Evolutionary conservation across 306 rosid genomes (phyloP).

Genomic region (Citrullus mucosospermus): DNA sequence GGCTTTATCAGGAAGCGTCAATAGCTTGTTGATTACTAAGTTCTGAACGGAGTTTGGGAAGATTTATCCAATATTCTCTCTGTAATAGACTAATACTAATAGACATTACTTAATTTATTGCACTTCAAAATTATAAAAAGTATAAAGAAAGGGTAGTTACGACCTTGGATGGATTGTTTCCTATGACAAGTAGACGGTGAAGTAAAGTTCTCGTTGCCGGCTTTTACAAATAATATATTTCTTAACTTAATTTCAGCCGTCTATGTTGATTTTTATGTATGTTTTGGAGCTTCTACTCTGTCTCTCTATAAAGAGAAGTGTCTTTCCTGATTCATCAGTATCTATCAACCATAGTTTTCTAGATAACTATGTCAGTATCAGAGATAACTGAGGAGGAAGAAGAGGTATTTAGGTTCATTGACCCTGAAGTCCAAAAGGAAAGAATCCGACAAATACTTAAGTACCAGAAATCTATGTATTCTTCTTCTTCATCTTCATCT

Average conservation of each 20-base stretch:
- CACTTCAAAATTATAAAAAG: background rate
- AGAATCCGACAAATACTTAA: constrained; percentile 40
- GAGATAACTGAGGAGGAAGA: constrained; percentile 45
- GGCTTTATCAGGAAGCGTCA: background rate
- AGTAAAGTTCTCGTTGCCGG: constrained; percentile 37
- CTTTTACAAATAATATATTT: constrained; percentile 13
- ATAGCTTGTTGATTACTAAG: background rate
- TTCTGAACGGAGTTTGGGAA: background rate
- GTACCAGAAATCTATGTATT: constrained; percentile 42
- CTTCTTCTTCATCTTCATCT: constrained; percentile 16
- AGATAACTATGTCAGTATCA: background rate
- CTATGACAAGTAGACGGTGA: constrained; percentile 1
- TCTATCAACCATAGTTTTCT: background rate
- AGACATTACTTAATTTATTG: background rate
- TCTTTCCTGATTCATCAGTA: background rate
- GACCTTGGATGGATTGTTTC: background rate
- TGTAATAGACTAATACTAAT: background rate
- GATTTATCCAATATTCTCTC: background rate
- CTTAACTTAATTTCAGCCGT: constrained; percentile 1
- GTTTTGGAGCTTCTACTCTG: constrained; percentile 5
- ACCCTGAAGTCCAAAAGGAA: constrained; percentile 36
- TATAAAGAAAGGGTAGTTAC: background rate
- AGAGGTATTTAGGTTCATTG: constrained; percentile 24
- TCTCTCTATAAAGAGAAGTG: constrained; percentile 12
- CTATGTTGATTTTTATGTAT: constrained; percentile 14